phyloP scores from a whole-genome alignment of 2,329 filamentous ascomycete species.

The Colletotrichum spinosum region DNA sequence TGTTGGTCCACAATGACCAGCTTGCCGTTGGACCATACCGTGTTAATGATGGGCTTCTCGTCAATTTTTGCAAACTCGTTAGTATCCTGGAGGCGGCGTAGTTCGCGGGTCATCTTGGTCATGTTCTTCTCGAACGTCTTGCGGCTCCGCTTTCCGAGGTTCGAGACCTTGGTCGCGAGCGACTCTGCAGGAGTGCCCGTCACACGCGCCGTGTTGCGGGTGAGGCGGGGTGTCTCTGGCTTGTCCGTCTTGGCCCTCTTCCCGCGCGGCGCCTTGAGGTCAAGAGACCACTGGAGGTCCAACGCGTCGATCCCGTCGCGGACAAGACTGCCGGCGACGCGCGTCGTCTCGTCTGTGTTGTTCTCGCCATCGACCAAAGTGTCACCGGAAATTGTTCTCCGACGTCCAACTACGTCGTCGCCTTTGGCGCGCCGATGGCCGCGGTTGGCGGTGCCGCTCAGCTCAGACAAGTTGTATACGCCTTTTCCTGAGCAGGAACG shows the following conservation, averaged over 20 bases:
- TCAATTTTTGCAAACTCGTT: slow-evolving; percentile 72
- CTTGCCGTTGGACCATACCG: slow-evolving; percentile 75
- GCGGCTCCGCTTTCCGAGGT: slow-evolving; percentile 71
- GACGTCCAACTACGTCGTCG: slow-evolving; percentile 57
- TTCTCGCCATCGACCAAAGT: slow-evolving; percentile 45
- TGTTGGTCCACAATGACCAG: slow-evolving; percentile 61
- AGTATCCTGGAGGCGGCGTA: slow-evolving; percentile 70
- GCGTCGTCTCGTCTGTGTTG: slow-evolving; percentile 28
- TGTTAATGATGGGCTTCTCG: slow-evolving; percentile 66
- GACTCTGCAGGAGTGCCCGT: slow-evolving; percentile 57
- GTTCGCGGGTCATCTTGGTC: slow-evolving; percentile 65
- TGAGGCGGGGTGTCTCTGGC: slow-evolving; percentile 46
- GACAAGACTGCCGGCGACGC: slow-evolving; percentile 43
- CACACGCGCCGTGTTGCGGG: slow-evolving; percentile 58
- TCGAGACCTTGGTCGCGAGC: slow-evolving; percentile 60
- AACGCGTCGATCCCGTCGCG: slow-evolving; percentile 60
- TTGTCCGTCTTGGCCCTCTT: slow-evolving; percentile 49
- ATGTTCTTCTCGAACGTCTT: slow-evolving; percentile 63
- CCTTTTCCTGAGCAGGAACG: slow-evolving; percentile 67
- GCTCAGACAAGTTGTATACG: slow-evolving; percentile 75
- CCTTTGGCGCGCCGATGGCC: slow-evolving; percentile 67
- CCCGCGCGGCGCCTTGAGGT: slow-evolving; percentile 48
- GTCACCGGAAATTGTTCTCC: slow-evolving; percentile 59
- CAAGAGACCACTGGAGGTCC: slow-evolving; percentile 56
- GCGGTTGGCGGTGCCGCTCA: slow-evolving; percentile 72